These are phyloP conservation scores for Corymbia citriodora DNA, from an alignment of 441 rosid species.

Conservation along the genomic window DNA sequence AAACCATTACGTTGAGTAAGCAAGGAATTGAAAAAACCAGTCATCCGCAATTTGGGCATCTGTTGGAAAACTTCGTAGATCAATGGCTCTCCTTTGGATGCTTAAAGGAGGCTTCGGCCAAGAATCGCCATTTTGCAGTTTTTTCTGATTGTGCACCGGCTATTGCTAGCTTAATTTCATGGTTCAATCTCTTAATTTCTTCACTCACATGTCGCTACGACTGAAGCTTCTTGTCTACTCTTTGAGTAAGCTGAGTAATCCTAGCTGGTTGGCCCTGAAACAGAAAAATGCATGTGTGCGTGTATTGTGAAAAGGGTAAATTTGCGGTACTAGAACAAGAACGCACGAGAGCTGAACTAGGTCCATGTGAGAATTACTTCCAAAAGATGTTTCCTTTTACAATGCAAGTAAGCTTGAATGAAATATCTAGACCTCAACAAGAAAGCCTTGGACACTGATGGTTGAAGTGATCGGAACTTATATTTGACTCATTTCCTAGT, in stretches of 20 bases:
- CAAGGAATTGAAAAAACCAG: no score
- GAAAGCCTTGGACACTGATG: not conserved
- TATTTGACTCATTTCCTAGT: not conserved
- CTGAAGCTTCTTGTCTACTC: not conserved
- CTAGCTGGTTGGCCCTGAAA: not conserved
- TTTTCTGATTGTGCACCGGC: not conserved
- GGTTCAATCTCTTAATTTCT: not conserved
- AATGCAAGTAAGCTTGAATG: not conserved
- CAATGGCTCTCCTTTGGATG: no score
- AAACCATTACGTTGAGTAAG: no score
- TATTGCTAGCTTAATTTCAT: not conserved
- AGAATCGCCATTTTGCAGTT: not conserved
- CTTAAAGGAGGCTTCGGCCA: no score
- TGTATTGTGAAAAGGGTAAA: not conserved
- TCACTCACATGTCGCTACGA: not conserved
- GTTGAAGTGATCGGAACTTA: not conserved
- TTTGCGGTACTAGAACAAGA: not conserved
- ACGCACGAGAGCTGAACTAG: not conserved
- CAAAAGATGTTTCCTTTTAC: not conserved
- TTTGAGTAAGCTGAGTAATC: not conserved
- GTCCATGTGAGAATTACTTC: not conserved
- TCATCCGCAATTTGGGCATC: no score
- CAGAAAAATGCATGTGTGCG: not conserved
- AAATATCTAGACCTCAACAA: not conserved
- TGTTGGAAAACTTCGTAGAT: no score